Conservation (phyloP, 108 stramenopile genomes). For the Chaetoceros muelleri region DNA sequence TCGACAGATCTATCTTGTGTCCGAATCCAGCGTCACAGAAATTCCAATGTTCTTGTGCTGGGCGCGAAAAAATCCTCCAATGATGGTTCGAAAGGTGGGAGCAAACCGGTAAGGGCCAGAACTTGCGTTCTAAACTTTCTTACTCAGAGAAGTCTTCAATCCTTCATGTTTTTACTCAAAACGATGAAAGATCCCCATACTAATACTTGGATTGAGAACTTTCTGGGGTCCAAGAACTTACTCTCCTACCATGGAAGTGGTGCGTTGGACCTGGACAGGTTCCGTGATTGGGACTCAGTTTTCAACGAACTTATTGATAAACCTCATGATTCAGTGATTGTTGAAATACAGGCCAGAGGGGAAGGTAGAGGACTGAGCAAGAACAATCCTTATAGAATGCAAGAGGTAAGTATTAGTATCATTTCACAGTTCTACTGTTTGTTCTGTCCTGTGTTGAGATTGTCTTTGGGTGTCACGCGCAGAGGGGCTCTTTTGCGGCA, state of each 20-base stretch:
- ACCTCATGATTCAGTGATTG: conserved; percentile 32
- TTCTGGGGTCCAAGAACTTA: conserved; percentile 33
- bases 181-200: conserved; percentile 64
- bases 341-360: conserved; percentile 11
- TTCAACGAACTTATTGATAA: conserved; percentile 45
- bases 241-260: conserved; percentile 70
- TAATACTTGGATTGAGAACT: conserved; percentile 43
- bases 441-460: not conserved
- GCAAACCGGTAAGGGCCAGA: too few relatives aligned
- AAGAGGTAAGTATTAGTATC: not conserved
- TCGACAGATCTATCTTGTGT: too few relatives aligned
- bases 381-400: conserved; percentile 33
- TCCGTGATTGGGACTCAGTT: conserved; percentile 51
- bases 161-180: conserved; percentile 59
- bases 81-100: too few relatives aligned
- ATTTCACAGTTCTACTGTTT: not conserved
- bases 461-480: not conserved
- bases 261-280: conserved; percentile 47
- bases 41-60: too few relatives aligned
- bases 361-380: conserved; percentile 37
- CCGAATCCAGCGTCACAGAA: too few relatives aligned
- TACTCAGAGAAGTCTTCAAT: conserved; percentile 72
- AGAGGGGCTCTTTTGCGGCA: not conserved
- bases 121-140: conserved; percentile 38
- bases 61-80: too few relatives aligned